Conservation (phyloP, 352 stramenopile genomes). For the Plasmopara muralis region DNA sequence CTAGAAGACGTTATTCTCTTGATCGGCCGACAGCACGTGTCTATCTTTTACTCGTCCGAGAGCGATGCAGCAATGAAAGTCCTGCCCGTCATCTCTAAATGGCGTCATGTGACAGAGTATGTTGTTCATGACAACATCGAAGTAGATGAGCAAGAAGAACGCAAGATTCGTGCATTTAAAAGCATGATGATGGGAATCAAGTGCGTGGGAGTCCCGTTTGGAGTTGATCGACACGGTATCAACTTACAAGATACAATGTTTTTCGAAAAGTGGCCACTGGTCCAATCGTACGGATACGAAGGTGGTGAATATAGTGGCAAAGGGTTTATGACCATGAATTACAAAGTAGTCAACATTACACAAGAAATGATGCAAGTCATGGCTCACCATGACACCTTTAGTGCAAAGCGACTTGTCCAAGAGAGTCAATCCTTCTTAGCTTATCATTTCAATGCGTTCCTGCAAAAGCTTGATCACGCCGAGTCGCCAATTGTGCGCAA, state of each 20-base stretch:
- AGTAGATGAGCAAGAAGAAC: constrained; percentile 53
- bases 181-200: constrained; percentile 43
- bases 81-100: constrained; percentile 60
- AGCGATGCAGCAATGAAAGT: constrained; percentile 54
- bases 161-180: constrained; percentile 64
- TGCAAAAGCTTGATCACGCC: constrained; percentile 57
- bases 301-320: constrained; percentile 21
- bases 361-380: constrained; percentile 30
- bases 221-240: constrained; percentile 17
- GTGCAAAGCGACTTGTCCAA: constrained; percentile 36
- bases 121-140: constrained; percentile 62
- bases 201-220: constrained; percentile 55
- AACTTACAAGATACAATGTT: constrained; percentile 51
- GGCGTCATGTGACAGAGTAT: constrained; percentile 58
- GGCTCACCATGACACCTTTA: constrained; percentile 46
- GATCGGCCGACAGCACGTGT: constrained; percentile 29
- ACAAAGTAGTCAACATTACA: constrained; percentile 54
- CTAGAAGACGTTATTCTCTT: constrained; percentile 70
- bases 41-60: constrained; percentile 64
- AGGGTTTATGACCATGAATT: constrained; percentile 78
- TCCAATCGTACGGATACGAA: constrained; percentile 66
- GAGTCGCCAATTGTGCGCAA: constrained; percentile 36
- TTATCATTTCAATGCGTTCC: constrained; percentile 59
- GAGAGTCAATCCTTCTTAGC: constrained; percentile 49
- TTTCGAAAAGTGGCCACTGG: constrained; percentile 65